These are phyloP conservation scores for Dissophora ornata DNA, from an alignment of 192 early-diverging fungal genomes.

Conservation along the genomic window DNA sequence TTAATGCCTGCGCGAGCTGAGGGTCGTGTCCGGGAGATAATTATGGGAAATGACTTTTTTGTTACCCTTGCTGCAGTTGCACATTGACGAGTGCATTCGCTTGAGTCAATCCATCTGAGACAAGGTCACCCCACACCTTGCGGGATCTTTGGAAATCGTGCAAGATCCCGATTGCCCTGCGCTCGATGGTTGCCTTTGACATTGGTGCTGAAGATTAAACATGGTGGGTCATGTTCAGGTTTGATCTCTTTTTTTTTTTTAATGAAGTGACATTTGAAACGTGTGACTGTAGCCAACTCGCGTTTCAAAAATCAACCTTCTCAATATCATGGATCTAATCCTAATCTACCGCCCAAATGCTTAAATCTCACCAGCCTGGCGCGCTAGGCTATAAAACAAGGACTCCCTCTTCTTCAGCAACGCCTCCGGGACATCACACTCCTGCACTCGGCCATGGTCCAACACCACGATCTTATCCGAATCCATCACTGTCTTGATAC, in stretches of 20 bases:
- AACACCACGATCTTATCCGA: slow-evolving; percentile 86
- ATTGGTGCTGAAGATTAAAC: not conserved
- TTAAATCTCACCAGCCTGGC: slow-evolving; percentile 38
- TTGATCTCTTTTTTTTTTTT: no score
- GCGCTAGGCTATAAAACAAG: slow-evolving; percentile 33
- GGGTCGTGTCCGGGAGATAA: no score
- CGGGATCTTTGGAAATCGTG: slow-evolving; percentile 51
- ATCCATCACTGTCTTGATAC: slow-evolving; percentile 84
- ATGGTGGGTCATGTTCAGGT: no score
- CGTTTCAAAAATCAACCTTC: no score
- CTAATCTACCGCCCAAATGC: no score
- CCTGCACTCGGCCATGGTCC: slow-evolving; percentile 57
- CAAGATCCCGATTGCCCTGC: slow-evolving; percentile 36
- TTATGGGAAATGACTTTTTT: not conserved
- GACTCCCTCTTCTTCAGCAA: slow-evolving; percentile 10
- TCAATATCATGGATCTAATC: no score
- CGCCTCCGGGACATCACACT: slow-evolving; percentile 15
- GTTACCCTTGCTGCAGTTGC: slow-evolving; percentile 57
- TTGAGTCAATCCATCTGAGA: slow-evolving; percentile 78
- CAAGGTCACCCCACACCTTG: slow-evolving; percentile 63
- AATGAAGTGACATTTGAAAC: no score
- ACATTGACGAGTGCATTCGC: slow-evolving; percentile 78
- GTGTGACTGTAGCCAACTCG: no score
- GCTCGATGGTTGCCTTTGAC: slow-evolving; percentile 54
- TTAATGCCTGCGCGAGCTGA: no score